These are phyloP conservation scores for Prasinococcaceae sp. DNA, from an alignment of 139 green algal species.

Conservation along the genomic window DNA sequence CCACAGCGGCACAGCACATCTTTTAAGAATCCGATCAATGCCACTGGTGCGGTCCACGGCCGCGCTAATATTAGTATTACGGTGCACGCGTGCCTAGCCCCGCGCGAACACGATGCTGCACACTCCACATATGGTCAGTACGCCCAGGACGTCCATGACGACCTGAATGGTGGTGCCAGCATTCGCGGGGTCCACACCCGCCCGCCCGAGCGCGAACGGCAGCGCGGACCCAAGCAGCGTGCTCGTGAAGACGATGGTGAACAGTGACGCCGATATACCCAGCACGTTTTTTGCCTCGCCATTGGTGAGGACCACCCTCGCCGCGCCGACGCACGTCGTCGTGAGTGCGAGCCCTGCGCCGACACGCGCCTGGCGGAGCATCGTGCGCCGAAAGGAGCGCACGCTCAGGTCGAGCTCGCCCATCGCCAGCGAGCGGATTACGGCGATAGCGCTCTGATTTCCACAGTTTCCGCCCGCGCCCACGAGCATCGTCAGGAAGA, in stretches of 20 bases:
- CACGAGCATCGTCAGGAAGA: constrained; percentile 90
- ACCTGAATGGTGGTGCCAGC: constrained; percentile 71
- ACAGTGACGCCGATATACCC: not conserved
- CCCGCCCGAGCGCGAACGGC: constrained; percentile 55
- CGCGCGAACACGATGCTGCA: constrained; percentile 59
- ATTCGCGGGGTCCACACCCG: constrained; percentile 65
- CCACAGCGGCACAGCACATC: no score
- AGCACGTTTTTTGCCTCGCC: no score
- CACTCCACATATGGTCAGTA: constrained; percentile 65
- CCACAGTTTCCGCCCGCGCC: constrained; percentile 59
- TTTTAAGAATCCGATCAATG: no score
- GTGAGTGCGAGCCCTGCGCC: no score
- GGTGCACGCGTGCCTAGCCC: no score
- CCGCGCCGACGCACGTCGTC: no score
- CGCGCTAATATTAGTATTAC: no score
- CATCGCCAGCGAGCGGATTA: constrained; percentile 64
- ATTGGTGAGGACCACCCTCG: constrained; percentile 56
- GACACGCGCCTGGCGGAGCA: constrained; percentile 58
- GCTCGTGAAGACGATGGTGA: not conserved
- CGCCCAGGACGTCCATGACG: constrained; percentile 68
- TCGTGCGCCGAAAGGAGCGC: constrained; percentile 12
- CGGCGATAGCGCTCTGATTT: constrained; percentile 83
- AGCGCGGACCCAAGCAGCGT: constrained; percentile 51
- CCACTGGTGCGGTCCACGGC: no score
- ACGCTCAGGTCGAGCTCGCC: constrained; percentile 1